These are phyloP conservation scores for Simmondsia chinensis DNA, from an alignment of 148 eudicot species.

Conservation along the genomic window DNA sequence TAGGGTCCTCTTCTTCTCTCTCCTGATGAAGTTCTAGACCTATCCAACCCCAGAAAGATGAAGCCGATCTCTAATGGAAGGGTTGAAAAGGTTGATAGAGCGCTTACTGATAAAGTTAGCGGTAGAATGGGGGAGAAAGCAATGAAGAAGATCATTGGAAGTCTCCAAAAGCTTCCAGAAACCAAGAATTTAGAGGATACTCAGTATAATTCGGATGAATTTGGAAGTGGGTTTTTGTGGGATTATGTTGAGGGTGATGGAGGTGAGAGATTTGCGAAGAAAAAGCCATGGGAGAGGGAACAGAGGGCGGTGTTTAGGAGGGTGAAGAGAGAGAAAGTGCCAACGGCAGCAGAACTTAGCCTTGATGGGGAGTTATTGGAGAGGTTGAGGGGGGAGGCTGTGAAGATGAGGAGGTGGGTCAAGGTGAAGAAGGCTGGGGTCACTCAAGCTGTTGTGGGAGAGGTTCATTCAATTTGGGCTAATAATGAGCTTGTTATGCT, in stretches of 20 bases:
- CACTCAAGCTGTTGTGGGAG: conserved; percentile 61
- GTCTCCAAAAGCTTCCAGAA: conserved; percentile 41
- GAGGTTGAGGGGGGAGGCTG: conserved; percentile 64
- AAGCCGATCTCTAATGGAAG: conserved; percentile 9
- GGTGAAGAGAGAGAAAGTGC: conserved; percentile 51
- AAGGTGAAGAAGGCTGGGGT: conserved; percentile 86
- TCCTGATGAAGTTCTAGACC: conserved; percentile 35
- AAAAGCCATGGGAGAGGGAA: conserved; percentile 71
- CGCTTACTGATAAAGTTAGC: conserved; percentile 44
- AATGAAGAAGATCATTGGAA: conserved; percentile 39
- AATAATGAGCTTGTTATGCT: conserved; percentile 70
- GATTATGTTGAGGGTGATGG: conserved; percentile 13
- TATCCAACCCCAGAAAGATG: conserved; percentile 21
- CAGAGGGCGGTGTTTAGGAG: conserved; percentile 42
- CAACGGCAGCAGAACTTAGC: conserved; percentile 49
- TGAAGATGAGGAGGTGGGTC: conserved; percentile 66
- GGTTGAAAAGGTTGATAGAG: conserved; percentile 16
- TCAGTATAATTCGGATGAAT: conserved; percentile 17
- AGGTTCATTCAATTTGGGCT: conserved; percentile 57
- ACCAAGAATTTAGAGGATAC: conserved; percentile 15
- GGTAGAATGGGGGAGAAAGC: conserved; percentile 61
- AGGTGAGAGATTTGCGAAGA: conserved; percentile 11
- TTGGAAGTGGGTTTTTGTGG: conserved; percentile 35
- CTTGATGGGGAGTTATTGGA: conserved; percentile 61
- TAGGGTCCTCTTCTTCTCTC: conserved; percentile 39